phyloP scores from a whole-genome alignment of 176 grass and related monocot genomes.

The Juncus effusus region DNA sequence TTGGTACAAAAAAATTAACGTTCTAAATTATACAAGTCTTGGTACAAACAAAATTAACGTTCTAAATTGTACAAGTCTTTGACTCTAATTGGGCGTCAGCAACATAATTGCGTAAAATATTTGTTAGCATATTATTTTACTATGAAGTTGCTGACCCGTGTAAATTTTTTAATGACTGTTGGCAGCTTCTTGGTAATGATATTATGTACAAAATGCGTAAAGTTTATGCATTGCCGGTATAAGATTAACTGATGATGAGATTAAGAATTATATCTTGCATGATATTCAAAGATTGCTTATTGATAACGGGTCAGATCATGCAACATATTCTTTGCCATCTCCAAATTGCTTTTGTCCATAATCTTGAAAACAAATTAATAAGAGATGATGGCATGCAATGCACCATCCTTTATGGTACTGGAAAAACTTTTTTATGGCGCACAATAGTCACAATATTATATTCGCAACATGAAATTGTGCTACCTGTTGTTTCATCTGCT shows the following conservation, averaged over 20 bases:
- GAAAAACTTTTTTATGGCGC: too few relatives aligned
- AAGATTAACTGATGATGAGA: not conserved
- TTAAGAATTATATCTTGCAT: too few relatives aligned
- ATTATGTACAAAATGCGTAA: not conserved
- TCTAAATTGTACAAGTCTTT: too few relatives aligned
- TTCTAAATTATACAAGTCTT: conserved; percentile 6
- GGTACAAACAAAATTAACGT: too few relatives aligned
- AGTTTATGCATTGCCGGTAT: not conserved
- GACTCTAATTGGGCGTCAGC: not conserved
- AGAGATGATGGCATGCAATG: not conserved
- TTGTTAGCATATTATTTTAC: too few relatives aligned
- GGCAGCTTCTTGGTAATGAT: conserved; percentile 8
- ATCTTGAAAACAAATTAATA: not conserved
- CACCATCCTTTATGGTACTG: too few relatives aligned
- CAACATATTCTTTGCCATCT: too few relatives aligned
- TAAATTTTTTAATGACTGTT: not conserved
- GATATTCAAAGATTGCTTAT: too few relatives aligned
- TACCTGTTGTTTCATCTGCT: conserved; percentile 15
- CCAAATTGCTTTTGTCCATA: not conserved
- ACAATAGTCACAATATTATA: not conserved
- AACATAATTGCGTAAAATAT: not conserved
- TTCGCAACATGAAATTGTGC: conserved; percentile 5
- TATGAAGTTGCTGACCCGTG: not conserved
- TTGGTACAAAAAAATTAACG: conserved; percentile 27
- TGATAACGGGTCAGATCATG: too few relatives aligned